These are phyloP conservation scores for Gonapodya prolifera DNA, from an alignment of 192 early-diverging fungal genomes.

Conservation along the genomic window DNA sequence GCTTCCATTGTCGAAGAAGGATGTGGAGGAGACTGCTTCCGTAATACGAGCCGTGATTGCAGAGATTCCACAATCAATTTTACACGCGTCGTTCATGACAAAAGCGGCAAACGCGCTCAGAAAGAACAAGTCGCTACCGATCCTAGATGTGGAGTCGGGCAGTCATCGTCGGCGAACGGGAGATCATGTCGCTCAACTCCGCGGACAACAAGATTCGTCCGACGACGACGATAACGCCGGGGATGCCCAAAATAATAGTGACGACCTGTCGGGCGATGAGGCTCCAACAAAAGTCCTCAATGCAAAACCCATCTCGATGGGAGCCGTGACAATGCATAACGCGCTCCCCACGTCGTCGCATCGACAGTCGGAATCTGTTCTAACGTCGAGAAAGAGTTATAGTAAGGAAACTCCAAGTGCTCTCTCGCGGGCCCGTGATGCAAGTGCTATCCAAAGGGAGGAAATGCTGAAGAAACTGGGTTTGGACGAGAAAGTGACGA, in stretches of 20 bases:
- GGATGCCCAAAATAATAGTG: not conserved
- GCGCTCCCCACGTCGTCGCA: not conserved
- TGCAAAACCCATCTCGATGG: too few species aligned
- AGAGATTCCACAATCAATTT: not conserved
- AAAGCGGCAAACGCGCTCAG: too few species aligned
- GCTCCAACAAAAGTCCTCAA: too few species aligned
- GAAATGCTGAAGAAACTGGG: not conserved
- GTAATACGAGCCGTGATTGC: not conserved
- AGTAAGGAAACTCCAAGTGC: not conserved
- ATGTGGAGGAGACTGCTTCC: not conserved
- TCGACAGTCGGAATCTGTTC: not conserved
- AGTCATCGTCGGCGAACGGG: not conserved
- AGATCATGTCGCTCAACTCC: not conserved
- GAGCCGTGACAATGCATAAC: not conserved
- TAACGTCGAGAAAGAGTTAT: not conserved
- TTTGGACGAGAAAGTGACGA: not conserved
- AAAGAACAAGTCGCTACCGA: not conserved
- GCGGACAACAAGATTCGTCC: not conserved
- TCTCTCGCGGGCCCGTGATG: not conserved
- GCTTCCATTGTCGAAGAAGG: not conserved
- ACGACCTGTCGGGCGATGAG: too few species aligned
- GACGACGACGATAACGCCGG: not conserved
- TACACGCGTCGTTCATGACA: not conserved
- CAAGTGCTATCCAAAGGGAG: not conserved
- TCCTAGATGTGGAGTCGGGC: not conserved